These are phyloP conservation scores for Leccinum arenicola DNA, from an alignment of 768 basidiomycete species.

Conservation along the genomic window DNA sequence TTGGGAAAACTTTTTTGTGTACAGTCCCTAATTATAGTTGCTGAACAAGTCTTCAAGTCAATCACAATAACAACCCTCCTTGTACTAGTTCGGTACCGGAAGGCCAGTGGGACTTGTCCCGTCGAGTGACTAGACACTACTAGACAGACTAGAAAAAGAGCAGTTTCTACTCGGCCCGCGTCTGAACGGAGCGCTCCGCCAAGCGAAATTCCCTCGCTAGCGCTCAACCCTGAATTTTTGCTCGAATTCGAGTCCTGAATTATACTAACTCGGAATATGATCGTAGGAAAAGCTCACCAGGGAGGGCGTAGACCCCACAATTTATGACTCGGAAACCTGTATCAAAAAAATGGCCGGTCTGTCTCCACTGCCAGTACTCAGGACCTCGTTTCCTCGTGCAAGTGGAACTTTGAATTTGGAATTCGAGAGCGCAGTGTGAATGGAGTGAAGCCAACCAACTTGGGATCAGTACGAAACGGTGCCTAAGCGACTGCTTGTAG, in stretches of 20 bases:
- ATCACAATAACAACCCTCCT: background rate
- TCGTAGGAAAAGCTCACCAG: background rate
- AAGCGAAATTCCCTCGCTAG: background rate
- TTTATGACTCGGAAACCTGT: background rate
- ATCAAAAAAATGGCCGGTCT: background rate
- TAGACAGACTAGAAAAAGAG: too few relatives aligned
- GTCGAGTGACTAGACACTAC: background rate
- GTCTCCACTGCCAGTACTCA: background rate
- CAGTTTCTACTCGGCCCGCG: too few relatives aligned
- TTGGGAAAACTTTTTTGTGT: background rate
- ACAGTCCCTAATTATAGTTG: background rate
- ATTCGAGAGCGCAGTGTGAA: background rate
- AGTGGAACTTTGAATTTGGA: background rate
- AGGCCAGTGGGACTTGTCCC: background rate
- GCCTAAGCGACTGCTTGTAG: background rate
- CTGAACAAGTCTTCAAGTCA: background rate
- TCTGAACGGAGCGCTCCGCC: background rate
- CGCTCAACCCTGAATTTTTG: background rate
- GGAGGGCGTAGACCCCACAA: background rate
- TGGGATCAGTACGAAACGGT: background rate
- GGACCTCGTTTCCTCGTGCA: background rate
- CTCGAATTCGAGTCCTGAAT: background rate
- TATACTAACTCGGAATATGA: background rate
- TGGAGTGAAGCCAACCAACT: background rate
- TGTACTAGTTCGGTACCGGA: background rate